Evolutionary conservation across 2,329 filamentous ascomycete genomes (phyloP).

Genomic region (Alternaria conjuncta): DNA sequence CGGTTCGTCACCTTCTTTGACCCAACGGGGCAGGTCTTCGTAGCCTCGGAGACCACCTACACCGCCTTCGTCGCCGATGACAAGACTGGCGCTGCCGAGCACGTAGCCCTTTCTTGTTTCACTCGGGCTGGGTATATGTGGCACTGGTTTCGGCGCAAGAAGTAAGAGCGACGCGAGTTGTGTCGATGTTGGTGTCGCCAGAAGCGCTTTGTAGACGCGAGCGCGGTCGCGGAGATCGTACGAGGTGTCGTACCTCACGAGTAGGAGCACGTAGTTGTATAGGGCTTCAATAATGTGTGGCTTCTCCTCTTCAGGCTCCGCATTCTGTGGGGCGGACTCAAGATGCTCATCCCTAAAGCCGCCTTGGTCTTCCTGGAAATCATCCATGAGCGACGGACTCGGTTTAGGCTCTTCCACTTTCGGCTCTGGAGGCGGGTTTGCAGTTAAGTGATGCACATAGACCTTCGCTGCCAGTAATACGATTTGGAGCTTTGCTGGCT

Average conservation of each 20-base stretch:
- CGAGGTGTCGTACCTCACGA: constrained; percentile 91
- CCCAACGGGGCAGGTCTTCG: constrained; percentile 84
- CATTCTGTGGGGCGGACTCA: constrained; percentile 17
- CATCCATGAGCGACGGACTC: constrained; percentile 30
- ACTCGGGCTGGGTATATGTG: constrained; percentile 86
- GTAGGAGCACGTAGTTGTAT: constrained; percentile 83
- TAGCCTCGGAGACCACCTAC: constrained; percentile 76
- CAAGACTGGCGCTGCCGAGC: constrained; percentile 84
- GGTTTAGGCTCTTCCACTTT: constrained; percentile 40
- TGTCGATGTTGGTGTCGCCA: constrained; percentile 74
- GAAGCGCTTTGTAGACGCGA: constrained; percentile 83
- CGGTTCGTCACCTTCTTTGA: constrained; percentile 78
- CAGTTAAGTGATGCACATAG: constrained; percentile 85
- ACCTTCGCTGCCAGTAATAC: constrained; percentile 94
- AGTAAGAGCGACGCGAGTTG: constrained; percentile 91
- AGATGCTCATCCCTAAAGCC: constrained; percentile 41
- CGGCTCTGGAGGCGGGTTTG: constrained; percentile 55
- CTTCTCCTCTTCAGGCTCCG: constrained; percentile 40
- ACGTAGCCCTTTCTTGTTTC: constrained; percentile 79
- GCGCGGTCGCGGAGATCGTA: constrained; percentile 94
- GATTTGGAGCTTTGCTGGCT: constrained; percentile 88
- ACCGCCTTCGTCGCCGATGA: constrained; percentile 78
- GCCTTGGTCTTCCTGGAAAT: constrained; percentile 45
- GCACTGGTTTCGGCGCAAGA: constrained; percentile 91
- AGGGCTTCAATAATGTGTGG: constrained; percentile 75